phyloP scores from a whole-genome alignment of 305 asterid species.

The Stenogyne calaminthoides region DNA sequence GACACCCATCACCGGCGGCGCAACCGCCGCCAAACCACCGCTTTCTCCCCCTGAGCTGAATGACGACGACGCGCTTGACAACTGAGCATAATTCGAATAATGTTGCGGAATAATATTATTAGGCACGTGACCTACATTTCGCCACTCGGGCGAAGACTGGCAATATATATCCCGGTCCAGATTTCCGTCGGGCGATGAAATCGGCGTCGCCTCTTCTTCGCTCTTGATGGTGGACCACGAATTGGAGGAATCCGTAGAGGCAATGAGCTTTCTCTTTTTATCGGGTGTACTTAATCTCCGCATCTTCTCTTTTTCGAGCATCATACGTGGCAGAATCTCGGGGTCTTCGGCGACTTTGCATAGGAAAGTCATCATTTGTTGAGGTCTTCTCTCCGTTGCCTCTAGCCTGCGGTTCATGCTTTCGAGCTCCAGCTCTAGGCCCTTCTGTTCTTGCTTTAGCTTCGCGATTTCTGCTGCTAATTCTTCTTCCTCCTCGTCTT shows the following conservation, averaged over 20 bases:
- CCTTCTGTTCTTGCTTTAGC: slow-evolving; percentile 63
- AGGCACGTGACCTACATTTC: slow-evolving; percentile 9
- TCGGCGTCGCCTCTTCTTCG: slow-evolving; percentile 46
- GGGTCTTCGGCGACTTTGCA: slow-evolving; percentile 79
- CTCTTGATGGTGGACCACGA: slow-evolving; percentile 51
- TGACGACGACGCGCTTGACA: slow-evolving; percentile 27
- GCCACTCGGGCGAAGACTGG: slow-evolving; percentile 48
- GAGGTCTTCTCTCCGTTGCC: slow-evolving; percentile 81
- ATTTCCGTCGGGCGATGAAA: slow-evolving; percentile 37
- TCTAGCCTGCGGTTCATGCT: slow-evolving; percentile 76
- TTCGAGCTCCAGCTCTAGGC: slow-evolving; percentile 56
- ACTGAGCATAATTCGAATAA: slow-evolving; percentile 12
- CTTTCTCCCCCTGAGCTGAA: slow-evolving; percentile 29
- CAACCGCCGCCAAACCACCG: slow-evolving; percentile 25
- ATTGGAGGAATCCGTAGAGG: slow-evolving; percentile 38
- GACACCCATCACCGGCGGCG: neutral
- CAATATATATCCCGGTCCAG: neutral
- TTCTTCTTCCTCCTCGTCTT: slow-evolving; percentile 51
- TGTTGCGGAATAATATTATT: slow-evolving; percentile 15
- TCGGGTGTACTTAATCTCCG: slow-evolving; percentile 22
- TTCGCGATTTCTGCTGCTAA: slow-evolving; percentile 54
- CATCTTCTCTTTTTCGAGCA: slow-evolving; percentile 52
- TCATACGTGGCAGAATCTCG: slow-evolving; percentile 56
- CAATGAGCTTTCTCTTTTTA: slow-evolving; percentile 53
- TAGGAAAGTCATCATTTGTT: slow-evolving; percentile 78